Evolutionary conservation across 345 rosid genomes (phyloP), one percentile per base, ranked within the genome.

Genomic region (Punica granatum): DNA sequence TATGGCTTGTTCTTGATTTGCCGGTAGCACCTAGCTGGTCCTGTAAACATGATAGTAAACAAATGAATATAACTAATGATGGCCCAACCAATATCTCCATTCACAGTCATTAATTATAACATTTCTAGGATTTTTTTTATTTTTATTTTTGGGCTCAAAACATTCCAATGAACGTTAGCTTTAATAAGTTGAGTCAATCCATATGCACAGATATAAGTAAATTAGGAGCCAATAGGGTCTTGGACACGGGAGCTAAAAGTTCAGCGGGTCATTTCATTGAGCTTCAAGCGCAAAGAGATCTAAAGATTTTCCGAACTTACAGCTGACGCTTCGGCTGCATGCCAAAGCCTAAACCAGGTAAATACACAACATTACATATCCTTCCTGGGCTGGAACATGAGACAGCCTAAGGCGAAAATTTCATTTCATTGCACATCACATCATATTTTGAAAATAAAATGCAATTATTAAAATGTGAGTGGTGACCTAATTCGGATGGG

Each of bases 1-100:
- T 81, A 83, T 0, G 87, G 87, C 62, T 83, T 81, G 65, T 83
- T 83, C 73, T 83, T 83, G 41, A 83, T 83, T 72, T 83, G 87
- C n/a, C 78, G 68, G 67, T 78, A 79, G 59, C 80, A 79, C 68
- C 78, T 65, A 2, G 78, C 78, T 7, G 76, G 78, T 68, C 76
- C 77, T 76, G 62, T 3, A 18, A 31, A 7, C 32, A 25, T 3
- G 30, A 59, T 4, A 11, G 13, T 39, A 51, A 10, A 33, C 11
- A 42, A n/a, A 63, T 63, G 3, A 34, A 33, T 21, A 34, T 34
- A 32, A 33, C 36, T 1, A 23, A n/a, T 5, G 58, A 7, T 51
- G 30, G 0, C 6, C 30, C 58, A 23, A 19, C 1, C n/a, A 7
- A 46, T 15, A 15, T 46, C 19, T 46, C 51, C 21, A 46, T 16